These are phyloP conservation scores for Globomyces pollinis-pini DNA, from an alignment of 192 early-diverging fungal species.

Conservation along the genomic window DNA sequence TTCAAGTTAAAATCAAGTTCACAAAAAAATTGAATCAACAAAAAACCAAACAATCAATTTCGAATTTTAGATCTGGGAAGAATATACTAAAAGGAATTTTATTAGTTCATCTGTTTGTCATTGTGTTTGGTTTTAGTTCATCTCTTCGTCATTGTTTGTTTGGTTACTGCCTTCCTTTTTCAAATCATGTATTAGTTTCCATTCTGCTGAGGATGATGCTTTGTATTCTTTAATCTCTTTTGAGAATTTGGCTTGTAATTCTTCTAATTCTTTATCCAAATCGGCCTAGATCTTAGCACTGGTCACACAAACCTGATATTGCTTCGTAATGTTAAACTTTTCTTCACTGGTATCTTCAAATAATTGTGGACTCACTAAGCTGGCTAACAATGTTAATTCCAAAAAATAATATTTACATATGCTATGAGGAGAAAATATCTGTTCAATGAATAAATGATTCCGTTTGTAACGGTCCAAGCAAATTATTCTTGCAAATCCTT, in stretches of 20 bases:
- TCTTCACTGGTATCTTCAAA: conserved; percentile 8
- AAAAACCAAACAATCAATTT: too few species aligned
- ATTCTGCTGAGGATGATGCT: background rate
- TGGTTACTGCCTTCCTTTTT: too few species aligned
- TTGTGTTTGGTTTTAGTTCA: too few species aligned
- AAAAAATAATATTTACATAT: conserved; percentile 1
- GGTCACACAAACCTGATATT: conserved; percentile 6
- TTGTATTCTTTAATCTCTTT: conserved; percentile 5
- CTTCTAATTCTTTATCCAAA: background rate
- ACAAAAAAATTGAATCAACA: too few species aligned
- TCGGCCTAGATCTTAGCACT: background rate
- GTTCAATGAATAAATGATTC: conserved; percentile 37
- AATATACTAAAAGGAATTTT: too few species aligned
- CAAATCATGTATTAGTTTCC: conserved; percentile 9
- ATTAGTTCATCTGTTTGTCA: too few species aligned
- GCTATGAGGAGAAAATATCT: conserved; percentile 30
- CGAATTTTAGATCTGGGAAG: too few species aligned
- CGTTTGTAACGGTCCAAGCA: conserved; percentile 39
- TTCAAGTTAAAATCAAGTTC: too few species aligned
- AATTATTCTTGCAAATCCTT: conserved; percentile 10
- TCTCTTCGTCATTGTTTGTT: too few species aligned
- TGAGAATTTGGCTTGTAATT: conserved; percentile 4
- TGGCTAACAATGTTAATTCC: background rate
- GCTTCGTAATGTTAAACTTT: conserved; percentile 4
- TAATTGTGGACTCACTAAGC: conserved; percentile 2